Percentiles rank a stretch among this genome's conserved stretches.
These are phyloP conservation scores for Wilhelminamyces savonicus DNA, from an alignment of 805 yeast species.

Conservation along the genomic window DNA sequence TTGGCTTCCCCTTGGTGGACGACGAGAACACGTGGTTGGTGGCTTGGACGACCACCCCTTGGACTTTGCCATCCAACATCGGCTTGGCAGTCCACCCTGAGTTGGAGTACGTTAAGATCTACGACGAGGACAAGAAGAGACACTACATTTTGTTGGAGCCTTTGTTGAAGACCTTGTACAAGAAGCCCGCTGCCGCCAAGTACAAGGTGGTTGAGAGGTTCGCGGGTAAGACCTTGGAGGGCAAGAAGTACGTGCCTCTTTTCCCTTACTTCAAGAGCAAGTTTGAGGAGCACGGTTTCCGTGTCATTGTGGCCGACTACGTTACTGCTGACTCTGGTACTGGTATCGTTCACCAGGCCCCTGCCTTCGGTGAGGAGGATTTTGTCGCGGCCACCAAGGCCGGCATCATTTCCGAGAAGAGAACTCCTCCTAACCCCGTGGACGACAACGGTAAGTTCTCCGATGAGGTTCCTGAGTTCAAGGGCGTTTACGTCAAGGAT, in stretches of 20 bases:
- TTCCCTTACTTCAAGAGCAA: conserved; percentile 74
- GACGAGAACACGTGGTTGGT: conserved; percentile 81
- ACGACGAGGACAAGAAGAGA: conserved; percentile 78
- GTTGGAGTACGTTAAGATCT: conserved; percentile 86
- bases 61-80: conserved; percentile 96
- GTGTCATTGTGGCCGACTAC: conserved; percentile 74
- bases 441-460: conserved; percentile 91
- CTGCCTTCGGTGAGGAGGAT: conserved; percentile 99
- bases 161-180: conserved; percentile 78
- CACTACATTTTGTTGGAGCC: conserved; percentile 81
- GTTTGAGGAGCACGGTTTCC: conserved; percentile 74
- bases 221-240: conserved; percentile 74
- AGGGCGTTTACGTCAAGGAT: conserved; percentile 86
- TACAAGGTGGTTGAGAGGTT: conserved; percentile 75
- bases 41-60: conserved; percentile 99
- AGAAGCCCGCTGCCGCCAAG: conserved; percentile 90
- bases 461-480: conserved; percentile 62
- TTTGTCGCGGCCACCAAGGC: conserved; percentile 69
- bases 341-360: conserved; percentile 97
- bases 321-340: conserved; percentile 96
- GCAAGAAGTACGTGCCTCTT: conserved; percentile 74
- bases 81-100: conserved; percentile 89
- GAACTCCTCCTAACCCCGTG: conserved; percentile 85
- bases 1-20: conserved; percentile 75
- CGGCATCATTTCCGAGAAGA: conserved; percentile 66